Conservation (phyloP, 2,329 filamentous ascomycete genomes). For the Arthrobotrys conoides region DNA sequence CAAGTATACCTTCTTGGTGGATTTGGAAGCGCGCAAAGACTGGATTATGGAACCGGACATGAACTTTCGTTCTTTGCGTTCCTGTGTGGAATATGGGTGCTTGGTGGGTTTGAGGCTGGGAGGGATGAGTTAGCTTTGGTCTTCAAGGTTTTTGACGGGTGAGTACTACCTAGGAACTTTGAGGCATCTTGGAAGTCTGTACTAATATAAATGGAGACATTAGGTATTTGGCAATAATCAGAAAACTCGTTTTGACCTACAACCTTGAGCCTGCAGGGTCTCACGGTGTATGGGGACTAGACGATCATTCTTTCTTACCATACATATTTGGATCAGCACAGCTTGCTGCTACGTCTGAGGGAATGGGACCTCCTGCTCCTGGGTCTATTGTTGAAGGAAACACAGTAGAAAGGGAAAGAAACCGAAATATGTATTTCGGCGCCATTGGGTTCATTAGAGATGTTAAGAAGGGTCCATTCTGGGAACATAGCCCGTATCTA, state of each 20-base stretch:
- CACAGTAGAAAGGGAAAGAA: conserved; percentile 77
- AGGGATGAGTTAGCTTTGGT: conserved; percentile 63
- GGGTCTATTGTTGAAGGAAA: conserved; percentile 76
- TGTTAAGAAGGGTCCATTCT: conserved; percentile 95
- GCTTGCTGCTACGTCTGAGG: conserved; percentile 73
- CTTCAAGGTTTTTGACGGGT: conserved; percentile 77
- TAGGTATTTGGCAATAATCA: conserved; percentile 84
- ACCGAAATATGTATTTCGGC: conserved; percentile 88
- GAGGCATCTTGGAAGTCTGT: not conserved
- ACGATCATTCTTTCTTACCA: conserved; percentile 93
- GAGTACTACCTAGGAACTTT: conserved; percentile 67
- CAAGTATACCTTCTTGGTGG: conserved; percentile 83
- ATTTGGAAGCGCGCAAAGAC: conserved; percentile 87
- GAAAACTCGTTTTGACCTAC: conserved; percentile 88
- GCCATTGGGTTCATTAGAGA: conserved; percentile 97
- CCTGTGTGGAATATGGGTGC: conserved; percentile 88
- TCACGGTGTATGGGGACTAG: conserved; percentile 98
- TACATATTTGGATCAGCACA: conserved; percentile 98
- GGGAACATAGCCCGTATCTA: conserved; percentile 94
- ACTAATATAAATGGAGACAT: conserved; percentile 1
- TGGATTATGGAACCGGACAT: conserved; percentile 97
- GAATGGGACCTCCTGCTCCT: conserved; percentile 76
- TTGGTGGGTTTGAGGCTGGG: conserved; percentile 80
- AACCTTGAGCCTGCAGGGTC: conserved; percentile 95
- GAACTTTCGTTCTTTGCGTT: conserved; percentile 96